These are phyloP conservation scores for Citeromyces hawaiiensis DNA, from an alignment of 1,139 yeast species.

Conservation along the genomic window DNA sequence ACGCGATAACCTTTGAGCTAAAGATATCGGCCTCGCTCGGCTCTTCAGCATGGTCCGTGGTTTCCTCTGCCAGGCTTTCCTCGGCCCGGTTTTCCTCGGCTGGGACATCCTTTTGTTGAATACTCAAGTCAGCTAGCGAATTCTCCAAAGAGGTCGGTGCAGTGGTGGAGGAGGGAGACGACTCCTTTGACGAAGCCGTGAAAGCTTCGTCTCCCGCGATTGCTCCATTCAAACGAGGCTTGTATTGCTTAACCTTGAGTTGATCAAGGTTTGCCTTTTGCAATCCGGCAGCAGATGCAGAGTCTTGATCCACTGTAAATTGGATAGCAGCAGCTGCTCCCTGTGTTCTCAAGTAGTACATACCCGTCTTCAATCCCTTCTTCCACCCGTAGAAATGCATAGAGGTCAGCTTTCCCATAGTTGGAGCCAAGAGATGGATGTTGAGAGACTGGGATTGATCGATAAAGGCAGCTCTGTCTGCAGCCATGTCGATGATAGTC, in stretches of 20 bases:
- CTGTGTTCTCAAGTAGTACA: constrained; percentile 50
- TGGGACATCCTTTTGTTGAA: constrained; percentile 14
- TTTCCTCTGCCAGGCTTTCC: constrained; percentile 14
- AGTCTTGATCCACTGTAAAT: constrained; percentile 34
- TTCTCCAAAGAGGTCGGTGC: constrained; percentile 36
- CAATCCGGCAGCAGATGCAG: constrained; percentile 33
- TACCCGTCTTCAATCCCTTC: constrained; percentile 50
- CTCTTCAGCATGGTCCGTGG: constrained; percentile 12
- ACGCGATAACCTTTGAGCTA: constrained; percentile 88
- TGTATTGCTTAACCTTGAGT: constrained; percentile 25
- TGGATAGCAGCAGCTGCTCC: constrained; percentile 53
- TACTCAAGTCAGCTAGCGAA: constrained; percentile 31
- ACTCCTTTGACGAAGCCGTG: constrained; percentile 14
- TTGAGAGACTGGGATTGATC: constrained; percentile 52
- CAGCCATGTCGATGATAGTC: constrained; percentile 43
- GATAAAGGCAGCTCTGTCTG: constrained; percentile 45
- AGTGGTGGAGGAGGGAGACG: constrained; percentile 20
- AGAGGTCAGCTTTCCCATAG: constrained; percentile 44
- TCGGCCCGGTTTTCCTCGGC: constrained; percentile 16
- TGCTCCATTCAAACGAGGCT: constrained; percentile 14
- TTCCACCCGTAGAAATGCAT: constrained; percentile 55
- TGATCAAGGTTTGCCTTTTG: constrained; percentile 40
- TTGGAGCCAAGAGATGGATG: constrained; percentile 39
- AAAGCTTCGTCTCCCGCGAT: constrained; percentile 22
- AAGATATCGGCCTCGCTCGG: constrained; percentile 52